Base-by-base conservation (phyloP, 1,284 basidiomycete species). In the Cutaneotrichosporon cutaneum region DNA sequence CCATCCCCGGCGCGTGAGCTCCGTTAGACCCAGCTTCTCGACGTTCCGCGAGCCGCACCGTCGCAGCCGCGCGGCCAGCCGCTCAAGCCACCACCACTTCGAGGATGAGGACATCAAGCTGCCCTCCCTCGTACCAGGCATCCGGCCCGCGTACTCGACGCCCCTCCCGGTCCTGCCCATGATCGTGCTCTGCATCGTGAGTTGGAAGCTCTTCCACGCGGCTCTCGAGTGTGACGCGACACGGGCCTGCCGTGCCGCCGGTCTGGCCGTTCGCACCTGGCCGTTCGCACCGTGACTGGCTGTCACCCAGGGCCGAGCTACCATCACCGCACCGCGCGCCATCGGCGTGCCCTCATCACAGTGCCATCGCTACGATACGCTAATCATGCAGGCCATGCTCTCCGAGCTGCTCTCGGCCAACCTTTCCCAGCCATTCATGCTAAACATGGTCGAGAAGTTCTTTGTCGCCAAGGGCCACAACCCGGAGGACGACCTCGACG, bases 351-450 rank as follows among this genome's bases (percentile, higher is more conserved):
- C 16, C 8, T 45, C 13, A n/a, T 39, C 30, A 30, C 30, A 9
- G 30, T 9, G 14, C 22, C 39, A 21, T 42, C 18, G n/a, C 18
- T 42, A 39, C 18, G 18, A 33, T 9, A 16, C 4, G 16, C 33
- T 53, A 18, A 47, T 32, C 47, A 11, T 42, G 68, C 69, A 94
- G 89, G 90, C 90, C 1, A 90, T 96, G 88, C 84, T 95, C 18
- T 92, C 92, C 51, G 94, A 97, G 79, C 94, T 96, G 73, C 79
- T 96, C 48, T 89, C 88, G 9, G 93, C 94, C 26, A 94, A 94
- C 72, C 88, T 94, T 32, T 90, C 90, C 11, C 91, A 89, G 32
- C 92, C 90, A 11, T 94, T 94, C 76, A 78, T 94, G 55, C 82
- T 94, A 61, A 92, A 92, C 81, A 95, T 96, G 94, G 91, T 96